Conservation (phyloP, 2,329 filamentous ascomycete species). For the Diaporthe citri region DNA sequence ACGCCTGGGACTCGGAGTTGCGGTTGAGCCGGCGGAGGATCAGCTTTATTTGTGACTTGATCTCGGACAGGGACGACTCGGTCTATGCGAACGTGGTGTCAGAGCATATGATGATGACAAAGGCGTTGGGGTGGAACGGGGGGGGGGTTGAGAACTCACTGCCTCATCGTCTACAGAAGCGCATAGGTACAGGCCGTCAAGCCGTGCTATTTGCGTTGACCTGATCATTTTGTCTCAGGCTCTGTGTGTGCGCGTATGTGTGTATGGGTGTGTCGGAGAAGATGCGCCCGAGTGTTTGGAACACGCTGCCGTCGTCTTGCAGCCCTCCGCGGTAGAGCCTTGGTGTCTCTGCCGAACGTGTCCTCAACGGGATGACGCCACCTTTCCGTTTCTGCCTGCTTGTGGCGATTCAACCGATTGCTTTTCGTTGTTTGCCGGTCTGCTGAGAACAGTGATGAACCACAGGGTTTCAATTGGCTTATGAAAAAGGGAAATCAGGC, state of each 20-base stretch:
- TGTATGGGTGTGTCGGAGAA: not conserved
- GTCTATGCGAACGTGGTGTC: slow-evolving; percentile 56
- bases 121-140: slow-evolving; percentile 30
- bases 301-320: slow-evolving; percentile 7
- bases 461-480: not conserved
- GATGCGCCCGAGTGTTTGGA: not conserved
- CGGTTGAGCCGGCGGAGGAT: slow-evolving; percentile 89
- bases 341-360: slow-evolving; percentile 32
- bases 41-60: slow-evolving; percentile 92
- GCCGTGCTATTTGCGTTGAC: slow-evolving; percentile 92
- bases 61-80: slow-evolving; percentile 82
- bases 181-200: slow-evolving; percentile 95
- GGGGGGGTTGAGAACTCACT: slow-evolving; percentile 55
- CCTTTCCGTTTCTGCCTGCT: slow-evolving; percentile 24
- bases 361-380: slow-evolving; percentile 28
- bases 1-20: slow-evolving; percentile 90
- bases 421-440: not conserved
- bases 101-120: slow-evolving; percentile 32
- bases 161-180: slow-evolving; percentile 94
- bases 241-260: not conserved
- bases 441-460: not conserved
- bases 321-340: not conserved
- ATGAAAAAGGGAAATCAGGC: not conserved
- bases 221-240: slow-evolving; percentile 74
- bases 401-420: not conserved